Percentiles rank a stretch among this genome's conserved stretches.
These are phyloP conservation scores for Plasmopara halstedii DNA, from an alignment of 352 stramenopile genomes.

Conservation along the genomic window DNA sequence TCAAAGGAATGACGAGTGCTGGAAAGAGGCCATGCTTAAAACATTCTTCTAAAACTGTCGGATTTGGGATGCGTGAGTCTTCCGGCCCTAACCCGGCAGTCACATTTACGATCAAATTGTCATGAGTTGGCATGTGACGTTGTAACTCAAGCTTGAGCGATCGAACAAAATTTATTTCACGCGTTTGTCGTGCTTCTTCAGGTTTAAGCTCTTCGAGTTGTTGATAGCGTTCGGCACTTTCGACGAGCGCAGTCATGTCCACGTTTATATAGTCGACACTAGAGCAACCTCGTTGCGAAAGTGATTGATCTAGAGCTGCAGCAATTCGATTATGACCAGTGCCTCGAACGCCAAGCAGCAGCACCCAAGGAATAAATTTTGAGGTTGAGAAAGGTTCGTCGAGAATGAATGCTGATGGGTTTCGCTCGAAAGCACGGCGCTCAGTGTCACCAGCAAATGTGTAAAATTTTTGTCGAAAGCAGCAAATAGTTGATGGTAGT, in stretches of 20 bases:
- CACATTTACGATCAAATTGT: conserved; percentile 10
- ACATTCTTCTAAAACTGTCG: conserved; percentile 30
- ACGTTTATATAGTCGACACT: conserved; percentile 12
- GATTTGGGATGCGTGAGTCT: conserved; percentile 26
- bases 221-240: conserved; percentile 3
- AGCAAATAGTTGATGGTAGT: conserved; percentile 25
- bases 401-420: conserved; percentile 41
- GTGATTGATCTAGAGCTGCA: not conserved
- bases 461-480: conserved; percentile 43
- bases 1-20: conserved; percentile 38
- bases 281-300: not conserved
- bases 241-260: conserved; percentile 6
- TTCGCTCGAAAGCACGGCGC: conserved; percentile 36
- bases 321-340: conserved; percentile 11
- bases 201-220: conserved; percentile 19
- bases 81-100: conserved; percentile 21
- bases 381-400: conserved; percentile 14
- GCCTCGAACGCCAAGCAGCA: conserved; percentile 49
- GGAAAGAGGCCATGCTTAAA: conserved; percentile 45
- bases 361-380: conserved; percentile 29
- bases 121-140: not conserved
- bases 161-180: conserved; percentile 13
- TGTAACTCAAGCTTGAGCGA: conserved; percentile 16
- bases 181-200: conserved; percentile 11
- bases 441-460: conserved; percentile 41